phyloP scores from a whole-genome alignment of 441 rosid species.

The Gossypium gossypioides region DNA sequence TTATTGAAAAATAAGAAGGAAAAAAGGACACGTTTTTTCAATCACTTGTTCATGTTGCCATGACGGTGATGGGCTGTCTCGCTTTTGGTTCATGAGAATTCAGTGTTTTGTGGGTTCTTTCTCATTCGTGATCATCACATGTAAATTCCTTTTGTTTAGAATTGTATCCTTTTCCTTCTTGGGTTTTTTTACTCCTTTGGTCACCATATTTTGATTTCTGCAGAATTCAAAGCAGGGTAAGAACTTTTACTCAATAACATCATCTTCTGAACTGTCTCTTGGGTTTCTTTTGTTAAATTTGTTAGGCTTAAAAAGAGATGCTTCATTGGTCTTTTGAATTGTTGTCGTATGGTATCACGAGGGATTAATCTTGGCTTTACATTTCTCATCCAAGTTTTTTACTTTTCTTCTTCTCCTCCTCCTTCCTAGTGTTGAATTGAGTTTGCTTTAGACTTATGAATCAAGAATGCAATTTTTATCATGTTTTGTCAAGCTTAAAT shows the following conservation, averaged over 20 bases:
- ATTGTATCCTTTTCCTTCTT: not conserved
- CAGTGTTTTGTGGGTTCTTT: conserved; percentile 5
- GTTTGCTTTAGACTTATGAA: not conserved
- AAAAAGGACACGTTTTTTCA: not conserved
- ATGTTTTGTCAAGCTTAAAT: not conserved
- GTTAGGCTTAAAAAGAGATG: not conserved
- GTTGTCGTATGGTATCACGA: not conserved
- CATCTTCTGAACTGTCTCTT: not conserved
- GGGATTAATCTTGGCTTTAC: not conserved
- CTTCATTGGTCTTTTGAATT: conserved; percentile 5
- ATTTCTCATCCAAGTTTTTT: not conserved
- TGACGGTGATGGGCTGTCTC: conserved; percentile 8
- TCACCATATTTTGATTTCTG: conserved; percentile 2
- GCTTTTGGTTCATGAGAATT: conserved; percentile 18
- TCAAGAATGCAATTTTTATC: not conserved
- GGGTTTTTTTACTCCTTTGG: conserved; percentile 7
- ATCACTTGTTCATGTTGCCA: not conserved
- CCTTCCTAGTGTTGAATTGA: not conserved
- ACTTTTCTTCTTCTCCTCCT: not conserved
- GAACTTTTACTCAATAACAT: not conserved
- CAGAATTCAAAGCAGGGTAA: conserved; percentile 19
- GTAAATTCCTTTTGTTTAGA: too few species aligned
- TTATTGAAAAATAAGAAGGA: not conserved
- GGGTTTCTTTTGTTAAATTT: not conserved
- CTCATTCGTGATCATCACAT: conserved; percentile 12